Conservation (phyloP, 2,329 filamentous ascomycete genomes). For the Pleochaeta shiraiana region DNA sequence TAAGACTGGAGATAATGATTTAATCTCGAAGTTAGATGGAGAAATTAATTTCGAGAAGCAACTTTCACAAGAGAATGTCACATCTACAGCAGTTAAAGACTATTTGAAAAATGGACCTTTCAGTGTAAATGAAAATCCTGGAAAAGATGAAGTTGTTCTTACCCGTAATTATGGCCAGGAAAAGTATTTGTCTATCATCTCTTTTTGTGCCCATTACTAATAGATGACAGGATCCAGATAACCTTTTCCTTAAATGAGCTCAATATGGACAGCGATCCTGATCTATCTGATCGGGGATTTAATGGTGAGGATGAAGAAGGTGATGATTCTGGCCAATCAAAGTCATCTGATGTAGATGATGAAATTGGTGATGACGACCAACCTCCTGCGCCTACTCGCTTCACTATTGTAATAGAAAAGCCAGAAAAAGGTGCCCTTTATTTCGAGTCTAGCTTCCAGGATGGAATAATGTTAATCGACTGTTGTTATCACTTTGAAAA, state of each 20-base stretch:
- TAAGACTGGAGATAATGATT: constrained; percentile 43
- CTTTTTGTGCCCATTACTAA: constrained; percentile 18
- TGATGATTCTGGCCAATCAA: constrained; percentile 33
- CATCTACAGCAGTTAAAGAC: constrained; percentile 61
- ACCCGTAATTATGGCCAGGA: constrained; percentile 71
- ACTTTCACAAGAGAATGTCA: constrained; percentile 45
- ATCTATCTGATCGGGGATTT: constrained; percentile 30
- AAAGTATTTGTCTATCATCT: constrained; percentile 34
- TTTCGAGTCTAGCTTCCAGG: constrained; percentile 69
- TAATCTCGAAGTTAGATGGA: constrained; percentile 65
- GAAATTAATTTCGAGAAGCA: constrained; percentile 72
- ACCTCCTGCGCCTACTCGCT: constrained; percentile 51
- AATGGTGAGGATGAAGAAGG: constrained; percentile 30
- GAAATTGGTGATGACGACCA: constrained; percentile 32
- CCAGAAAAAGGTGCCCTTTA: constrained; percentile 63
- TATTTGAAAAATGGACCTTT: constrained; percentile 75
- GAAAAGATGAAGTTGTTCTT: constrained; percentile 73
- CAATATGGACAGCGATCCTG: constrained; percentile 37
- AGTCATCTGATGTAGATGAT: constrained; percentile 32
- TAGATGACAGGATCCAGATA: constrained; percentile 40
- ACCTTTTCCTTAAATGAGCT: constrained; percentile 73
- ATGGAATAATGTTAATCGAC: constrained; percentile 70
- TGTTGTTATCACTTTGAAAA: constrained; percentile 78
- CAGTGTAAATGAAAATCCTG: constrained; percentile 59
- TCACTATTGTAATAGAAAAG: constrained; percentile 81